Percentiles rank a stretch among this genome's conserved stretches.
phyloP scores from a whole-genome alignment of 371 early-diverging fungal species.

The Mucor sp. region DNA sequence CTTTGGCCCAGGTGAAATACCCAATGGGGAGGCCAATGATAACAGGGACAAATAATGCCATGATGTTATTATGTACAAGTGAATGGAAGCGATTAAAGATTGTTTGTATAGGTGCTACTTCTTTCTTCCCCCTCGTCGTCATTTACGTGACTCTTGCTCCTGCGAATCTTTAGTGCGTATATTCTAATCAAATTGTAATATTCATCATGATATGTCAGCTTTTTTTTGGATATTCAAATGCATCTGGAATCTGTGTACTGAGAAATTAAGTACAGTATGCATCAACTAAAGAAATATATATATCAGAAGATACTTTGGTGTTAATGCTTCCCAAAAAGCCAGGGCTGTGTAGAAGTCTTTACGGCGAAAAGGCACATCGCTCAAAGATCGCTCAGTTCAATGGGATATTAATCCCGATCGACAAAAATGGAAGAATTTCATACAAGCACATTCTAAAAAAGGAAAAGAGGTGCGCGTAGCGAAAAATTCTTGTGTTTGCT shows the following conservation, averaged over 20 bases:
- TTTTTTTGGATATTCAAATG: too few relatives aligned
- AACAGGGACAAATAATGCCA: conserved; percentile 45
- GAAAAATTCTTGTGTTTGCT: not conserved
- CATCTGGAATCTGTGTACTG: too few relatives aligned
- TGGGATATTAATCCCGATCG: not conserved
- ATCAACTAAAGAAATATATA: too few relatives aligned
- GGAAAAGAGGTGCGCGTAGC: not conserved
- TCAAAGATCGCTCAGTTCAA: not conserved
- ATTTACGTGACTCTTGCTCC: not conserved
- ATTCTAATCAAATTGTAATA: too few relatives aligned
- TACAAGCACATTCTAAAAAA: not conserved
- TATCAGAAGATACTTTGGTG: too few relatives aligned
- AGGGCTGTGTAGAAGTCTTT: too few relatives aligned
- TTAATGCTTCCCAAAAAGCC: too few relatives aligned
- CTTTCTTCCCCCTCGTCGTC: not conserved
- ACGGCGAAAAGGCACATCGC: not conserved
- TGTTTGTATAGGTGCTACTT: not conserved
- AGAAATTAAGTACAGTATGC: too few relatives aligned
- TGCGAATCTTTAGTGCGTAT: too few relatives aligned
- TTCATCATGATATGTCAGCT: too few relatives aligned
- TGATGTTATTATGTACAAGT: not conserved
- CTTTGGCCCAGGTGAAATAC: conserved; percentile 40
- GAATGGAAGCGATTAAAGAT: not conserved
- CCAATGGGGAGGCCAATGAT: conserved; percentile 43
- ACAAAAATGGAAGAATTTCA: not conserved